Conservation (phyloP, 2,329 filamentous ascomycete genomes). For the Hymenoscyphus infarciens region DNA sequence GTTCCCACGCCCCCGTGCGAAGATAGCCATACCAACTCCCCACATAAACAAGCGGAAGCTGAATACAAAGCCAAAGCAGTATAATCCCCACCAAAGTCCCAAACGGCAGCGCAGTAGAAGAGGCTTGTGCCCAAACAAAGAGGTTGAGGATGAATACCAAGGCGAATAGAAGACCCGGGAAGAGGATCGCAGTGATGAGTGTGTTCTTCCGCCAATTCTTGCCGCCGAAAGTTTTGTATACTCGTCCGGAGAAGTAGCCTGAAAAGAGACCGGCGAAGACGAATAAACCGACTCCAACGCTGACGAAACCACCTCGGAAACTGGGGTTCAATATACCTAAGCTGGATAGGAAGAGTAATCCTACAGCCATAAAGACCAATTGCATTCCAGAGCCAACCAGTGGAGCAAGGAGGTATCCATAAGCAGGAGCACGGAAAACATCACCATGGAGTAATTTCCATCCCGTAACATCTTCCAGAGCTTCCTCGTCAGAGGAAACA, state of each 20-base stretch:
- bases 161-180: slow-evolving; percentile 74
- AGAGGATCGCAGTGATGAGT: slow-evolving; percentile 70
- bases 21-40: slow-evolving; percentile 76
- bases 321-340: slow-evolving; percentile 79
- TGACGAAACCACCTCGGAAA: slow-evolving; percentile 86
- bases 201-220: slow-evolving; percentile 72
- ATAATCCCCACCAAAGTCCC: slow-evolving; percentile 70
- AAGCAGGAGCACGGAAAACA: slow-evolving; percentile 72
- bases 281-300: slow-evolving; percentile 78
- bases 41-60: slow-evolving; percentile 77
- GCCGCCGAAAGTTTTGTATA: slow-evolving; percentile 82
- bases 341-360: slow-evolving; percentile 68
- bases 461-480: slow-evolving; percentile 74
- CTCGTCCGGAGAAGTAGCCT: slow-evolving; percentile 78
- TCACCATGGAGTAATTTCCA: slow-evolving; percentile 91
- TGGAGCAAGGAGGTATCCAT: slow-evolving; percentile 72
- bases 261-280: slow-evolving; percentile 80
- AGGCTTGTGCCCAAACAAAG: slow-evolving; percentile 87
- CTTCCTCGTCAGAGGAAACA: slow-evolving; percentile 64
- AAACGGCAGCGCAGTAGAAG: slow-evolving; percentile 82
- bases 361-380: slow-evolving; percentile 74
- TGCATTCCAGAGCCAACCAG: slow-evolving; percentile 84
- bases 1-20: slow-evolving; percentile 66
- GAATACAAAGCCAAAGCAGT: slow-evolving; percentile 78
- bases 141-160: slow-evolving; percentile 78